Evolutionary conservation across 2,329 filamentous ascomycete genomes (phyloP).

Genomic region (Diplocarpon rosae): DNA sequence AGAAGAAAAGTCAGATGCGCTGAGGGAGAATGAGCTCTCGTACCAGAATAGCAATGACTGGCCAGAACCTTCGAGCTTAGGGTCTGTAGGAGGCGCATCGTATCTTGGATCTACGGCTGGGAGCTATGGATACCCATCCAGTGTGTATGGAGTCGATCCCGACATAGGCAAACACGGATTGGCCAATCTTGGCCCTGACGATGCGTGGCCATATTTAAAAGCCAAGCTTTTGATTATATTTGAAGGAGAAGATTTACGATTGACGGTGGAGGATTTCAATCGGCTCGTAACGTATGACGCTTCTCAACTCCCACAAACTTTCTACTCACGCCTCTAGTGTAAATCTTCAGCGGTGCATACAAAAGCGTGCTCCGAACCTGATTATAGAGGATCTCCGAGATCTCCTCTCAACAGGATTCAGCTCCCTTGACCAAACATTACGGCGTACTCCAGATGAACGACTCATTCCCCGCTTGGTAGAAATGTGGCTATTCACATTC

Average conservation of each 20-base stretch:
- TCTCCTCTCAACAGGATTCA: constrained; percentile 70
- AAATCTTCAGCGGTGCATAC: constrained; percentile 63
- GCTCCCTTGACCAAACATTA: constrained; percentile 73
- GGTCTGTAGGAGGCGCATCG: constrained; percentile 33
- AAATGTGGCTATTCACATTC: constrained; percentile 91
- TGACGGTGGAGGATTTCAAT: constrained; percentile 80
- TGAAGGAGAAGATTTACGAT: constrained; percentile 65
- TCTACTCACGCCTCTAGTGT: constrained; percentile 14
- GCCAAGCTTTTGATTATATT: constrained; percentile 68
- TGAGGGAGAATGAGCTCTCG: constrained; percentile 26
- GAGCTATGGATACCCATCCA: constrained; percentile 21
- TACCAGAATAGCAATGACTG: constrained; percentile 31
- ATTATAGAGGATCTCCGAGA: constrained; percentile 70
- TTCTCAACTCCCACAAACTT: background rate
- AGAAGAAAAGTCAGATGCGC: constrained; percentile 44
- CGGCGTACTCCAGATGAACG: constrained; percentile 71
- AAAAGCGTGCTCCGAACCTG: constrained; percentile 57
- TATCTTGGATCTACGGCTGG: constrained; percentile 19
- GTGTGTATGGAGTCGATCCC: constrained; percentile 39
- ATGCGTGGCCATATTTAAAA: constrained; percentile 74
- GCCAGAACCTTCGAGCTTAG: constrained; percentile 42
- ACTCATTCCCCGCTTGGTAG: constrained; percentile 81
- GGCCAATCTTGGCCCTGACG: constrained; percentile 61
- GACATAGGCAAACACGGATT: constrained; percentile 52
- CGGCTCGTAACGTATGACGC: constrained; percentile 52